Base-by-base conservation (phyloP, 2,329 filamentous ascomycete genomes). In the Talaromyces sp. region DNA sequence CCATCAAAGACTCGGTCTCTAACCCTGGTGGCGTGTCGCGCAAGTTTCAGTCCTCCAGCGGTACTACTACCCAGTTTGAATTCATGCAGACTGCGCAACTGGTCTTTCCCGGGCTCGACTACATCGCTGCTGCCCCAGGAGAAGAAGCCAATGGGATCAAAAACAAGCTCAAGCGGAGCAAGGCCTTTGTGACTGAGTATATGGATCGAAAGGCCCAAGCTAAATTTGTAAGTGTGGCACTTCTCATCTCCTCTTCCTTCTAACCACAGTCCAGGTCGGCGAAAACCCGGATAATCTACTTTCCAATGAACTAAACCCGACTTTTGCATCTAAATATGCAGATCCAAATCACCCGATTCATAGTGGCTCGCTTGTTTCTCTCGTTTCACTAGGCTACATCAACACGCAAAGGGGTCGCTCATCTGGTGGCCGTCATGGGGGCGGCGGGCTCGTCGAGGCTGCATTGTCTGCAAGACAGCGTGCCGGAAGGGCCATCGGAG, bases 31-130 rank as follows among this genome's bases (percentile, higher is more conserved):
- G 21, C 19, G 41, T 46, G 8, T 29, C 43, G n/a, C 55, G 57
- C 38, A 61, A 58, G 9, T 55, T 78, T 48, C 69, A 75, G 19
- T 65, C 75, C 1, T 76, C 74, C 0, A 74, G 74, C 41, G 80
- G 81, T 10, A 58, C 55, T 71, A 78, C 54, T 0, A 56, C 43
- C 9, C 21, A 29, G 69, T 77, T 35, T 65, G 54, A 70, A 51
- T 70, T 78, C 27, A 78, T 78, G 0, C 75, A 82, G 52, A 70
- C 76, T 2, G 82, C 82, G 2, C 77, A 81, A 0, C 70, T 85
- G 3, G 65, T 82, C 9, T 84, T 80, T 56, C 81, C 81, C 0
- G 70, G 69, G 3, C 69, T 81, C 0, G 77, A 82, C 41, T 55
- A 67, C 14, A 9, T 57, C 6, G 59, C 54, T 29, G 55, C 65